Percentiles rank a stretch among this genome's conserved stretches.
Conservation (phyloP, 1,284 basidiomycete genomes). For the Sporisorium iseilematis-ciliati region DNA sequence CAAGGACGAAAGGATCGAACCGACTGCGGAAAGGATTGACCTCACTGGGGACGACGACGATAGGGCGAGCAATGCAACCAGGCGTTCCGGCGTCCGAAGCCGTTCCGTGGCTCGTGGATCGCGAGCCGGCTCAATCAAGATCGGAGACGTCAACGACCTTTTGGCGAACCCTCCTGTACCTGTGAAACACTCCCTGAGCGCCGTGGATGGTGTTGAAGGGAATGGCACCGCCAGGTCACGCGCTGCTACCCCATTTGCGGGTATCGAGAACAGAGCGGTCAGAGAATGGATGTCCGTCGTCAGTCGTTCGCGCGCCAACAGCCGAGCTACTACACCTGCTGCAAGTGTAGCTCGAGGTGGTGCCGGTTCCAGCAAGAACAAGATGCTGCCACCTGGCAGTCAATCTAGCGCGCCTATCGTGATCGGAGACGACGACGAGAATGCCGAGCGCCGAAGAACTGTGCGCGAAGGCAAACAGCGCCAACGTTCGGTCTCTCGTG, state of each 20-base stretch:
- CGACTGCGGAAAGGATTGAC: constrained; percentile 7
- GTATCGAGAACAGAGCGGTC: not conserved
- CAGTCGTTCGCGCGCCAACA: not conserved
- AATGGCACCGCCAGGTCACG: not conserved
- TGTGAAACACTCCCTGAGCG: not conserved
- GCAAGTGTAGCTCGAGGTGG: too few species aligned
- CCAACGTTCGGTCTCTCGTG: constrained; percentile 2
- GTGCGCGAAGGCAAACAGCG: not conserved
- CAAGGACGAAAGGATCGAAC: constrained; percentile 8
- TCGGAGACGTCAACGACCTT: constrained; percentile 13
- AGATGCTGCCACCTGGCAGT: constrained; percentile 7
- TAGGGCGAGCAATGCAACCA: not conserved
- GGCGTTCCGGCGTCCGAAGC: not conserved
- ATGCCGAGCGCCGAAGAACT: too few species aligned
- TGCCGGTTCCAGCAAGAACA: not conserved
- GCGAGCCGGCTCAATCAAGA: constrained; percentile 1
- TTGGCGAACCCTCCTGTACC: not conserved
- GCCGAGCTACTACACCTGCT: constrained; percentile 5
- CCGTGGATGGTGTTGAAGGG: not conserved
- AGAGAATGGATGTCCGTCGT: not conserved
- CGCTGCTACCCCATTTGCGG: not conserved
- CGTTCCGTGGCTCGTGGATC: not conserved
- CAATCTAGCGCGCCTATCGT: constrained; percentile 7
- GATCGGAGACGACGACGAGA: constrained; percentile 6
- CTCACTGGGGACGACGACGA: not conserved